Base-by-base conservation (phyloP, 345 rosid genomes). In the Heritiera littoralis region DNA sequence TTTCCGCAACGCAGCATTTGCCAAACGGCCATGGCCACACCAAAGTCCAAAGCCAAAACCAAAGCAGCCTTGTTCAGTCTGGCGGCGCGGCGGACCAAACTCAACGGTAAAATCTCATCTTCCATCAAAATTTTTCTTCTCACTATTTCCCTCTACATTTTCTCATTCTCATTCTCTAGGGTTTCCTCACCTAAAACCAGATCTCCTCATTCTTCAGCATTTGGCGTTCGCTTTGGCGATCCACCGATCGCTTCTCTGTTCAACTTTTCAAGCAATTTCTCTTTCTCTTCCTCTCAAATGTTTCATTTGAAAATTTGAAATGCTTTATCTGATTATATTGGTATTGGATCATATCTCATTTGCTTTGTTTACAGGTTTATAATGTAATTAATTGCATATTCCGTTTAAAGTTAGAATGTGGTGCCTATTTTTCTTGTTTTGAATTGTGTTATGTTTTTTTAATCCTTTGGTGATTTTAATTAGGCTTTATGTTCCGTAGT, bases 201-300 rank as follows among this genome's bases (percentile, higher is more conserved):
- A 30, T 55, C 76, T 18, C 63, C 5, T 3, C 51, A 7, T 55
- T 38, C 40, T 55, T 56, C 76, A 18, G 45, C 2, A 76, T 61
- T 70, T 76, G 78, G 92, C 86, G 87, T 58, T 86, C 87, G 35
- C 76, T 89, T 54, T 85, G 92, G 89, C 89, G 89, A 78, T 88
- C 94, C 81, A 70, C 85, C 75, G 88, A 89, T 85, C 90, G 94
- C 81, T 91, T 89, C 84, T 89, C 94, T 69, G 86, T 87, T 40
- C 92, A 84, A 66, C 82, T 89, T 80, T 88, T 91, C 88, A 88
- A 80, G 94, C 88, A 81, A 81, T 75, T 45, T 63, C 48, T 58
- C n/a, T 67, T 46, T 11, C 17, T 49, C 3, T 38, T 14, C 56
- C 8, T 49, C 56, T 40, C 79, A 18, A 41, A 1, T 48, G 1